Conservation (phyloP, 345 rosid genomes). For the Moringa oleifera region DNA sequence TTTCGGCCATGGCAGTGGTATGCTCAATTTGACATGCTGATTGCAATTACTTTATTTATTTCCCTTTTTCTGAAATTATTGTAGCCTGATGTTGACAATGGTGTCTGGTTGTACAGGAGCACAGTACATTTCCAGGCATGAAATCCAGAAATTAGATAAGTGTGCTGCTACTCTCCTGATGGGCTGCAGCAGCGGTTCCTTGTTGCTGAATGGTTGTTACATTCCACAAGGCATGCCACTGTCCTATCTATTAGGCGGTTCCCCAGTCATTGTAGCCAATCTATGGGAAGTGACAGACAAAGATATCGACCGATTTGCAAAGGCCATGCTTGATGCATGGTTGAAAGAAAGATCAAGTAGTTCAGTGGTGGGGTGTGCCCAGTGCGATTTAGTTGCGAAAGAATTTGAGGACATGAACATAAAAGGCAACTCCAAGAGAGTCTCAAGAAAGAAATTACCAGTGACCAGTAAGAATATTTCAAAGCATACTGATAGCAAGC, state of each 20-base stretch:
- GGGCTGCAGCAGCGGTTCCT: slow-evolving; percentile 95
- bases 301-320: slow-evolving; percentile 86
- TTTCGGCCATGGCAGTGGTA: slow-evolving; percentile 97
- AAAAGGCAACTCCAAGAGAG: slow-evolving; percentile 38
- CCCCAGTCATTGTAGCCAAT: slow-evolving; percentile 76
- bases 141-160: slow-evolving; percentile 64
- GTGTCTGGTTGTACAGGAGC: slow-evolving; percentile 41
- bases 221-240: slow-evolving; percentile 71
- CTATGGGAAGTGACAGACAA: slow-evolving; percentile 96
- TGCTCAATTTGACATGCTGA: slow-evolving; percentile 1
- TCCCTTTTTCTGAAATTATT: slow-evolving; percentile 8
- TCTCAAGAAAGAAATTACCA: slow-evolving; percentile 28
- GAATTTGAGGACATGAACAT: slow-evolving; percentile 50
- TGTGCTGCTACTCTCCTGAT: slow-evolving; percentile 81
- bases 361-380: slow-evolving; percentile 27
- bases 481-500: slow-evolving; percentile 2
- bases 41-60: background rate
- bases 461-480: no score
- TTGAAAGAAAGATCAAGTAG: slow-evolving; percentile 54
- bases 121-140: slow-evolving; percentile 59
- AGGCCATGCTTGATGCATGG: slow-evolving; percentile 78
- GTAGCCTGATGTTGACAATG: slow-evolving; percentile 13
- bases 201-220: slow-evolving; percentile 65
- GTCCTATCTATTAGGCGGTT: slow-evolving; percentile 69
- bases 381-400: slow-evolving; percentile 40